Base-by-base conservation (phyloP, 73 alveolate genomes). In the Effrenium voratum region DNA sequence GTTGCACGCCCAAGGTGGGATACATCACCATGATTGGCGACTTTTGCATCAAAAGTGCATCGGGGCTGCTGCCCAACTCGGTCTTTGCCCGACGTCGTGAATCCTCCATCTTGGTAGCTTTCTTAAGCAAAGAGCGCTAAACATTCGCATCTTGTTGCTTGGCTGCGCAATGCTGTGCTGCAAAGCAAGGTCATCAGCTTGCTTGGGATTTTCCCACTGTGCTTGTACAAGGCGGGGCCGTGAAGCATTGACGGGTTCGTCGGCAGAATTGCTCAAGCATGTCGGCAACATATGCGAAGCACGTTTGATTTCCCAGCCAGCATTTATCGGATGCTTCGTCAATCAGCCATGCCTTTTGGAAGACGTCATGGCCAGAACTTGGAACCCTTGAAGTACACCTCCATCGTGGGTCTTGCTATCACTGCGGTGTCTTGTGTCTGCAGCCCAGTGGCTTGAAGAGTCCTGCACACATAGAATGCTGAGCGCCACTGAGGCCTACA, bases 331-430 rank as follows among this genome's bases (percentile, higher is more conserved):
- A n/a, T n/a, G n/a, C n/a, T n/a, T n/a, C n/a, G n/a, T n/a, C n/a
- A n/a, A n/a, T n/a, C n/a, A n/a, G n/a, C 86, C 57, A 76, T 36
- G 28, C 24, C 60, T 40, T 13, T 34, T 41, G 41, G 52, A n/a
- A 16, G 8, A 22, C 57, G 57, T 8, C 40, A 19, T 12, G 30
- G 60, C 30, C 85, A 87, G 95, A 87, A 87, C 95, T 41, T 87
- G 95, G 95, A 87, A 32, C 95, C 95, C 22, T 72, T 87, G 85
- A 87, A 87, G 95, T 87, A 87, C 95, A 87, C 95, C 34, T 87
- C 95, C 12, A 84, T 87, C 84, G 95, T 87, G 55, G 95, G 95
- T 36, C 68, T 87, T 32, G 79, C 80, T 12, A 87, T 87, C 50
- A 87, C 95, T 10, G 95, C 95, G 24, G 59, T 87, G 36, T 87